Base-by-base conservation (phyloP, 208 protist species). In the Crithidia sp. region DNA sequence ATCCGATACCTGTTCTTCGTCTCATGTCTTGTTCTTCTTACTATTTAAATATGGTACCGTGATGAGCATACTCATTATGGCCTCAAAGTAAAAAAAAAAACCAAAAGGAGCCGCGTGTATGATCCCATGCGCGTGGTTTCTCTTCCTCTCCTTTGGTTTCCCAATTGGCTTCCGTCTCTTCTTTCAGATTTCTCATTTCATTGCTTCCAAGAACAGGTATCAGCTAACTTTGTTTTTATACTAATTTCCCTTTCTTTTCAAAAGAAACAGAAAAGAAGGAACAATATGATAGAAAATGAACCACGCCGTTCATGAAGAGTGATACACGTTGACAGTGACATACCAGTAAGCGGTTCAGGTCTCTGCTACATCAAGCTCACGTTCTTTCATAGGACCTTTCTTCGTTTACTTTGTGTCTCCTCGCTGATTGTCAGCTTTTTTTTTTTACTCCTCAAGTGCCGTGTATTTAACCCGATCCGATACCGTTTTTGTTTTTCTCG, bases 151-250 rank as follows among this genome's bases (percentile, higher is more conserved):
- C 19, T 67, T 56, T 17, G 8, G 5, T 56, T 67, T 47, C 9
- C 10, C 40, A 59, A 6, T 47, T 5, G 62, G 62, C 45, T 43
- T 63, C 62, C 45, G 3, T 62, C 17, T 7, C 43, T 57, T 44
- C 5, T 69, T 68, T 58, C 39, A 5, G 6, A 56, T 7, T 52
- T 55, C 16, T 67, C 45, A 13, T 43, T 55, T 55, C 57, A 49
- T 50, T 69, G 47, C 40, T 67, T 41, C 53, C 14, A 52, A 63
- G n/a, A 63, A 39, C 44, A 71, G 67, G 56, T 61, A 71, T 53
- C 54, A 61, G 39, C 55, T 63, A 8, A 54, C 37, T 43, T 8
- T 19, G 14, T 63, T 16, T 63, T 37, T 56, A 49, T 57, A 28
- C 7, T 39, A 12, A 43, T 61, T 45, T 53, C 7, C 49, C 14